Base-by-base conservation (phyloP, 345 rosid species). In the Citrus sinensis region DNA sequence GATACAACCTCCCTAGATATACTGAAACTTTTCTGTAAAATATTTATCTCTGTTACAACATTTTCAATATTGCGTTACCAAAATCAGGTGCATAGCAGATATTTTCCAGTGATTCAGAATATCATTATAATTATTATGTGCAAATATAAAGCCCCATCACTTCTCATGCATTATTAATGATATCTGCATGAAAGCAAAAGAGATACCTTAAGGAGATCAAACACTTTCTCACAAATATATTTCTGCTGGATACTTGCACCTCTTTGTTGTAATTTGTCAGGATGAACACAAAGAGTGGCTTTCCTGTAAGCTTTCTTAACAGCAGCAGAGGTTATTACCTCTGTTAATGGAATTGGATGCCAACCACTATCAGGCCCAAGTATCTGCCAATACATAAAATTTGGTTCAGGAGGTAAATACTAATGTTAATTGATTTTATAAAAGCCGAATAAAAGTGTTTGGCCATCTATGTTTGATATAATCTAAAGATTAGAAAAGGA, bases 211-310 rank as follows among this genome's bases (percentile, higher is more conserved):
- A 93, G 90, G 84, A 95, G 98, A 90, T 95, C 99, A 39, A 95
- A 93, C 77, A 93, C 97, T 89, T 94, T 96, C 83, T 94, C 98
- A 0, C 94, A 96, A 40, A 94, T 82, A 82, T 94, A 96, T 80
- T 94, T 96, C 83, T 96, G 99, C 78, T 92, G 99, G 84, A 94
- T 89, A 75, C 83, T 96, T 39, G 98, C 99, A 70, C 98, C 94
- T 35, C 98, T 83, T 82, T 96, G 98, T 70, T 96, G 99, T 82
- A 96, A 83, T 87, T 96, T 96, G 83, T 96, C 98, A 0, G 97
- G 99, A 88, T 96, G 99, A 83, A 96, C 97, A 78, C 94, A 92
- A 2, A 96, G 97, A 46, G 99, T 96, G 72, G 99, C 99, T 89
- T 94, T 94, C 87, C 98, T 88, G 83, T 96, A 96, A 84, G 97